Percentiles rank a stretch among this genome's conserved stretches.
phyloP scores from a whole-genome alignment of 148 eudicot genomes.

The Pharnaceum exiguum region DNA sequence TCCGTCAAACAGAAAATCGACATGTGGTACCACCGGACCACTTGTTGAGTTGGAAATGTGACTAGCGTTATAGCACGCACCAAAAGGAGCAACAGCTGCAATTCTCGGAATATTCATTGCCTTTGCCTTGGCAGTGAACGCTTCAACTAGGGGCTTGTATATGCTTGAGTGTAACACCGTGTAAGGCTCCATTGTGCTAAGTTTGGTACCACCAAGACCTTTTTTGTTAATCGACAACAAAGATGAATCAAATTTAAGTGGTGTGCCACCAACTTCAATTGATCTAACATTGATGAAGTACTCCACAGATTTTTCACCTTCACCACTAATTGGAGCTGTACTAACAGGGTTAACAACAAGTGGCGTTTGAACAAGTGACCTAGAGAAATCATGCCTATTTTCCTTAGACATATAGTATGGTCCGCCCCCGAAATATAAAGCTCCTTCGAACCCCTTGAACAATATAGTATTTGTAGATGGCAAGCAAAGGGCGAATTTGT shows the following conservation, averaged over 20 bases:
- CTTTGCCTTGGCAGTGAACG: constrained; percentile 12
- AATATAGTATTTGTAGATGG: constrained; percentile 14
- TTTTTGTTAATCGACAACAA: constrained; percentile 14
- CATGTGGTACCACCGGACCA: constrained; percentile 26
- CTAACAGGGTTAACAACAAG: constrained; percentile 9
- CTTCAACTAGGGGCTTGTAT: constrained; percentile 18
- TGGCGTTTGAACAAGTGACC: background rate
- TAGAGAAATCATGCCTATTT: background rate
- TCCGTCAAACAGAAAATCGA: constrained; percentile 28
- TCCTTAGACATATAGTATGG: constrained; percentile 21
- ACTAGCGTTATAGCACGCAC: constrained; percentile 24
- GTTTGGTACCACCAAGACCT: constrained; percentile 31
- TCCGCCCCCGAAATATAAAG: constrained; percentile 44
- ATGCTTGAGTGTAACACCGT: constrained; percentile 18
- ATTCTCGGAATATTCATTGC: constrained; percentile 18
- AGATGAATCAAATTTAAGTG: constrained; percentile 11
- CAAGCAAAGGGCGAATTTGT: constrained; percentile 35
- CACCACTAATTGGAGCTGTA: background rate
- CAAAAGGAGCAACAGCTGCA: constrained; percentile 24
- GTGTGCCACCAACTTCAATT: constrained; percentile 15
- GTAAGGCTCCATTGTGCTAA: constrained; percentile 22
- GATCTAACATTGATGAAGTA: constrained; percentile 18
- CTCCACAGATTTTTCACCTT: constrained; percentile 11
- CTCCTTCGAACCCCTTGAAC: constrained; percentile 29
- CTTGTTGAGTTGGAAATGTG: constrained; percentile 3